phyloP scores from a whole-genome alignment of 768 basidiomycete genomes.

The Hydnum rufescens region DNA sequence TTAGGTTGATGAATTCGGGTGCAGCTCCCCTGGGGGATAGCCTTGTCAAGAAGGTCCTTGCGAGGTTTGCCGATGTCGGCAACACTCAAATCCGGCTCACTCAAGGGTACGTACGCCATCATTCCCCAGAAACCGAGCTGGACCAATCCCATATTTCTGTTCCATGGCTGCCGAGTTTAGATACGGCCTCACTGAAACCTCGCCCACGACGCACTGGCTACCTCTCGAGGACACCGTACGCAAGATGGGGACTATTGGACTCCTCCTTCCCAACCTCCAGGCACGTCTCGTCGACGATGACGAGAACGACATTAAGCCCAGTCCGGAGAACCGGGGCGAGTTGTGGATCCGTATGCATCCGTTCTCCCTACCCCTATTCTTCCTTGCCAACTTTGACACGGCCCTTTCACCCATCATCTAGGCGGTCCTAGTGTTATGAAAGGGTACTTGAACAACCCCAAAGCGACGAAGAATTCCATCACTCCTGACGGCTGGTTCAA shows the following conservation, averaged over 20 bases:
- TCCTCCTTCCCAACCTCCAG: constrained; percentile 55
- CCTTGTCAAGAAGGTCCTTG: background rate
- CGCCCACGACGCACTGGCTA: background rate
- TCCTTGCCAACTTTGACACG: background rate
- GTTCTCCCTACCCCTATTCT: constrained; percentile 42
- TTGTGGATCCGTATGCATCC: constrained; percentile 38
- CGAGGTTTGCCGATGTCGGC: background rate
- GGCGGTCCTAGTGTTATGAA: constrained; percentile 12
- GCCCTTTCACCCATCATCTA: background rate
- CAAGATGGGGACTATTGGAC: constrained; percentile 48
- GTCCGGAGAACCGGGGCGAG: constrained; percentile 39
- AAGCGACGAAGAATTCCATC: constrained; percentile 49
- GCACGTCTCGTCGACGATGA: constrained; percentile 49
- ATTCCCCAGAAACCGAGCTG: background rate
- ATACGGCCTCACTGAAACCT: background rate
- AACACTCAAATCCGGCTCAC: background rate
- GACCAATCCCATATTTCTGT: background rate
- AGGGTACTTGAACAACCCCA: constrained; percentile 59
- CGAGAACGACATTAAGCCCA: constrained; percentile 31
- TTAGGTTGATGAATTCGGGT: constrained; percentile 43
- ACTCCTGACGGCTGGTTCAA: constrained; percentile 68
- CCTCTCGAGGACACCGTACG: background rate
- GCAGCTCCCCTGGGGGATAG: constrained; percentile 44
- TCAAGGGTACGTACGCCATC: background rate
- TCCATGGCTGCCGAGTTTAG: background rate